Evolutionary conservation across 331 rosid species (phyloP).

Genomic region (Spiraea crenata): DNA sequence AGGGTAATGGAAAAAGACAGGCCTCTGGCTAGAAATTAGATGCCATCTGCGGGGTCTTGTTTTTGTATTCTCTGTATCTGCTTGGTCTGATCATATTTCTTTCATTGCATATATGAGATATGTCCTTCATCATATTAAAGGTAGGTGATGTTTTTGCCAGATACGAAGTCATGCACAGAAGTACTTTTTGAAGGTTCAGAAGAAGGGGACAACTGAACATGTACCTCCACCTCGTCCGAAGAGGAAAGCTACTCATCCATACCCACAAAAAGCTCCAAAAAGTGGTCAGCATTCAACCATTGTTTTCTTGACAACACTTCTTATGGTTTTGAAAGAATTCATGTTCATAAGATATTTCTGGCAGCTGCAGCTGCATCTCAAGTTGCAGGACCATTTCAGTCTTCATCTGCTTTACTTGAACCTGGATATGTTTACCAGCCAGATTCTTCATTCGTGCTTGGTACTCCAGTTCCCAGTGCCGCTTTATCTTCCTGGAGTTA

Average conservation of each 20-base stretch:
- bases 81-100: neutral
- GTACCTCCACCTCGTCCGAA: conserved; percentile 98
- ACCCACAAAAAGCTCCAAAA: conserved; percentile 94
- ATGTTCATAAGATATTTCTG: conserved; percentile 19
- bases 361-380: conserved; percentile 54
- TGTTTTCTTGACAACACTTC: conserved; percentile 11
- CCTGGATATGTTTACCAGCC: conserved; percentile 49
- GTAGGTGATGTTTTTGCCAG: conserved; percentile 35
- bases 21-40: neutral
- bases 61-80: neutral
- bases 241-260: conserved; percentile 92
- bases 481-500: conserved; percentile 68
- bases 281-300: conserved; percentile 38
- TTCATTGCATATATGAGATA: neutral
- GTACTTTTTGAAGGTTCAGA: conserved; percentile 90
- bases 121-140: neutral
- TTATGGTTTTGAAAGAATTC: conserved; percentile 9
- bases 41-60: neutral
- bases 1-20: neutral
- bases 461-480: conserved; percentile 48
- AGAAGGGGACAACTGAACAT: conserved; percentile 80
- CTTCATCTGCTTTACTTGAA: conserved; percentile 53
- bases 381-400: conserved; percentile 43
- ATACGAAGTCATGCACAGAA: conserved; percentile 98
- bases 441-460: conserved; percentile 60